A percentile compares a stretch with the other conserved stretches of the same genome.
Evolutionary conservation across 2,329 filamentous ascomycete genomes (phyloP).

Genomic region (Fonsecaea multimorphosa): DNA sequence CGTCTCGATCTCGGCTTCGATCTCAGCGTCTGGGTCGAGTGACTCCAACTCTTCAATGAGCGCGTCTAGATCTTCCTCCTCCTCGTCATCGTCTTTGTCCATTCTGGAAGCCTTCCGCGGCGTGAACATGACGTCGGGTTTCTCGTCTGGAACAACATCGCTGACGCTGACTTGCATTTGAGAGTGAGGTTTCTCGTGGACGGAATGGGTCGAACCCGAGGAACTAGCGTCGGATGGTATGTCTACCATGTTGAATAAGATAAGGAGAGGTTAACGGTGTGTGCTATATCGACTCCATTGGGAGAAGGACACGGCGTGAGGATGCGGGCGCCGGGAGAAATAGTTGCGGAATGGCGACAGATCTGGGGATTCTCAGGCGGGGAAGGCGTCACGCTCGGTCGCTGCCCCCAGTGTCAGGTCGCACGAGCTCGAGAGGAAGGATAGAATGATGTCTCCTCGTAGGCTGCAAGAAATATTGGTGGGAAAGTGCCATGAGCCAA

Average conservation of each 20-base stretch:
- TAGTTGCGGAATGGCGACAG: background rate
- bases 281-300: slow-evolving; percentile 31
- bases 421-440: background rate
- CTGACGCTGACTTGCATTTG: slow-evolving; percentile 22
- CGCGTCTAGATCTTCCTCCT: slow-evolving; percentile 82
- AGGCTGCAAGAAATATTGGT: slow-evolving; percentile 1
- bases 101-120: slow-evolving; percentile 21
- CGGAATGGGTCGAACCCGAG: slow-evolving; percentile 26
- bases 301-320: slow-evolving; percentile 14
- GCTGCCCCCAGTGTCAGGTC: background rate
- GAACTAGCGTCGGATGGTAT: slow-evolving; percentile 31
- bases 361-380: background rate
- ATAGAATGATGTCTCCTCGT: background rate
- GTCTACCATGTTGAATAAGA: slow-evolving; percentile 33
- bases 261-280: slow-evolving; percentile 21
- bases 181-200: slow-evolving; percentile 21
- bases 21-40: slow-evolving; percentile 70
- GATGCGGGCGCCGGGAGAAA: slow-evolving; percentile 1
- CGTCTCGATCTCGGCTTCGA: slow-evolving; percentile 64
- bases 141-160: slow-evolving; percentile 19
- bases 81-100: slow-evolving; percentile 67
- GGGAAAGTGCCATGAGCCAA: slow-evolving; percentile 7
- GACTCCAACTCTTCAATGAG: slow-evolving; percentile 88
- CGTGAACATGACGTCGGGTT: slow-evolving; percentile 23
- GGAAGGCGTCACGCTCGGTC: background rate